Conservation (phyloP, 257 asterid genomes). For the Ballota nigra region DNA sequence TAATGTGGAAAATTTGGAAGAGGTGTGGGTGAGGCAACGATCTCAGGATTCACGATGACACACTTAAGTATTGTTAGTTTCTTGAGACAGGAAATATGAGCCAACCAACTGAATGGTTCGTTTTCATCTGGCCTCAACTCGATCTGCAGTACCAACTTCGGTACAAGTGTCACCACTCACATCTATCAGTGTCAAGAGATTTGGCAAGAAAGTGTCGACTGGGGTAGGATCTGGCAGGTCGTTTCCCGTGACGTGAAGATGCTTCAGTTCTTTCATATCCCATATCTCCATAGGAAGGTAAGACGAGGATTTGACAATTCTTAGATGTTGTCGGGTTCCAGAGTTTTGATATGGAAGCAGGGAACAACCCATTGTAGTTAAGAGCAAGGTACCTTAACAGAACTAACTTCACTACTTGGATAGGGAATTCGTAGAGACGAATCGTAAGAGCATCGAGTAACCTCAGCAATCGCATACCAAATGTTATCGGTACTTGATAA, state of each 20-base stretch:
- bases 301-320: not conserved
- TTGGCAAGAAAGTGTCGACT: not conserved
- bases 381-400: constrained; percentile 4
- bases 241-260: not conserved
- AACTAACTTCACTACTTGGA: not conserved
- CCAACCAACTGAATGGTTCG: not conserved
- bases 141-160: not conserved
- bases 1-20: too few relatives aligned
- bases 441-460: not conserved
- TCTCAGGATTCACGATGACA: not conserved
- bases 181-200: not conserved
- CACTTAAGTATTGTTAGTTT: not conserved
- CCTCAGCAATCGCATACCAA: not conserved
- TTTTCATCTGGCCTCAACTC: not conserved
- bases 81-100: not conserved
- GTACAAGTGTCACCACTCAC: not conserved
- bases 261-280: too few relatives aligned
- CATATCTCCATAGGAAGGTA: not conserved
- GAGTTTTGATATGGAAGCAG: not conserved
- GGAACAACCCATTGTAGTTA: not conserved
- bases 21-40: too few relatives aligned
- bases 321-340: not conserved
- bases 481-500: not conserved
- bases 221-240: not conserved
- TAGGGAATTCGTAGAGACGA: constrained; percentile 3